Evolutionary conservation across 768 basidiomycete species (phyloP), one percentile per base, ranked within the genome.

Genomic region (Boletus vinaceobasis): DNA sequence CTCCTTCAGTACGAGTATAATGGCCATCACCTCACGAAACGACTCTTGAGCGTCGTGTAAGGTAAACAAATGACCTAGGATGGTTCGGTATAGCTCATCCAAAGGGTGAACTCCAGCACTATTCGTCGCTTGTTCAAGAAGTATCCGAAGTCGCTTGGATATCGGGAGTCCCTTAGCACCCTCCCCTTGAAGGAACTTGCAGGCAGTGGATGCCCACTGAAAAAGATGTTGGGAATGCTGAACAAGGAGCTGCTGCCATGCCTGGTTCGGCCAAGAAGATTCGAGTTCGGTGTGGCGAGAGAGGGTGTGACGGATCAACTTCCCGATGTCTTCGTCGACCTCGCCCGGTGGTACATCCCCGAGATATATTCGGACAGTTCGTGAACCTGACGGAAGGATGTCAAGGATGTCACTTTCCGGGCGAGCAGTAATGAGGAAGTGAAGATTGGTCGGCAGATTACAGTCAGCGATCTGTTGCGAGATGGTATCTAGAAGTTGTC

Each of bases 171-270:
- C 38, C 1, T 19, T 38, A 11, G n/a, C 10, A 19, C 38, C 38
- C 9, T 53, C 54, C 6, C 67, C 62, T 29, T 61, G 48, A 26
- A 71, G 64, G 23, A 61, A 67, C 7, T 47, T 51, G 56, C 69
- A 70, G 4, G 65, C 72, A 3, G 69, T 69, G 15, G 52, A 62
- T 1, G 72, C 71, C 71, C 69, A 73, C 47, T 71, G 66, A 48
- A 73, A 72, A 21, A 72, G 65, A 15, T 56, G 69, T n/a, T 72
- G 63, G 2, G 71, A 68, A 13, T 52, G 63, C 9, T 55, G 33
- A 33, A 62, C 60, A 17, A 72, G 60, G 1, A 56, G 29, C 38
- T 33, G 50, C 59, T 56, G 55, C 69, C 62, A 66, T 29, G 39
- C 54, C 45, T 60, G 43, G 38, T 67, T 55, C 9, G 60, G 59